Evolutionary conservation across 106 monocot genomes (phyloP), one percentile per base, ranked within the genome.

Genomic region (Allium fistulosum): DNA sequence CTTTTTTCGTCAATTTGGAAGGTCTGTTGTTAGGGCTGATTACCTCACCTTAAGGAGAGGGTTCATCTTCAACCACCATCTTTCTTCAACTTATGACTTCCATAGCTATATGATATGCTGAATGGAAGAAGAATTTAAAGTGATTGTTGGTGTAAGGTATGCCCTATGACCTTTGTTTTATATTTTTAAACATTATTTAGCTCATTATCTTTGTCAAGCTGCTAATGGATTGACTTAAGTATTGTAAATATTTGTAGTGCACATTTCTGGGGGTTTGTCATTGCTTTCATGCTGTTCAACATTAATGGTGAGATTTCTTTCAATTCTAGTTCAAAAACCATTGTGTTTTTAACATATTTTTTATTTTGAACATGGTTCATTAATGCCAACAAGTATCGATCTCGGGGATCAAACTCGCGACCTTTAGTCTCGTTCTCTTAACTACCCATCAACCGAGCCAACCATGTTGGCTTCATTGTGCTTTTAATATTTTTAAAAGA

Each of bases 91-190:
- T 16, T 92, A 89, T 69, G 92, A 97, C 82, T 97, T 97, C 60
- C 97, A 97, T 71, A 81, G 88, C 75, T 97, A 97, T 76, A 97
- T 97, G 92, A 84, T 97, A 68, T 92, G 92, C 26, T 97, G 89
- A 13, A 84, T 97, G 92, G 97, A 97, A 78, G 97, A 97, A 78
- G 92, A 97, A 66, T 92, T 97, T 62, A 78, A 84, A 68, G 84
- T 69, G 80, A 92, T 97, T 76, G 97, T 92, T 73, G 97, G 97
- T 69, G 92, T 96, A 18, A 96, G 96, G 96, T 84, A 77, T 75
- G 70, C 57, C 47, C 47, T 66, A 1, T 17, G 67, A 67, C 49
- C 50, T 52, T 62, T 62, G 27, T 53, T 53, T 65, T 62, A 48
- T 46, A 16, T 53, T 49, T 68, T 4, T 68, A 11, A 18, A 55